phyloP scores from a whole-genome alignment of 192 early-diverging fungal species.

The Thoreauomyces humboldtii region DNA sequence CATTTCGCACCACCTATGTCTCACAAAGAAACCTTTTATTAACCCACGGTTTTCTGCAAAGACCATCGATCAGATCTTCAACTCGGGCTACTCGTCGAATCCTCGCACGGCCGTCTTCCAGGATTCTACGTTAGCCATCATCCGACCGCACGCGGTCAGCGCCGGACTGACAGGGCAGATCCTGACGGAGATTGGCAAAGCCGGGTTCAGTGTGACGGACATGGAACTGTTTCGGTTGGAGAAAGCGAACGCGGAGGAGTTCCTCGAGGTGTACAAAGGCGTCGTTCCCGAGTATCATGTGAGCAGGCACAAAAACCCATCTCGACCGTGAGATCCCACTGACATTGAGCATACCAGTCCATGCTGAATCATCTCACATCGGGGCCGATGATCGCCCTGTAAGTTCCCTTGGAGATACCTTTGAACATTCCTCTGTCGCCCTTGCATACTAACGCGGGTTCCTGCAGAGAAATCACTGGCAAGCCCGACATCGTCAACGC shows the following conservation, averaged over 20 bases:
- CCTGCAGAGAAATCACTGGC: constrained; percentile 24
- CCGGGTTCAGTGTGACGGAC: constrained; percentile 47
- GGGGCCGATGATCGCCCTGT: constrained; percentile 52
- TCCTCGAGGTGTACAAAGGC: constrained; percentile 61
- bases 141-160: constrained; percentile 54
- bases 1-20: no score
- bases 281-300: constrained; percentile 59
- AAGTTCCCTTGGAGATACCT: no score
- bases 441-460: background rate
- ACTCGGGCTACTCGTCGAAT: background rate
- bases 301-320: background rate
- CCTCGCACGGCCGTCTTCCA: constrained; percentile 42
- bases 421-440: background rate
- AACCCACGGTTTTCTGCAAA: no score
- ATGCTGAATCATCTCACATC: constrained; percentile 54
- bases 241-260: constrained; percentile 53
- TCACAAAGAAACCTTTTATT: no score
- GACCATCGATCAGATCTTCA: constrained; percentile 26
- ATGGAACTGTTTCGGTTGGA: constrained; percentile 50
- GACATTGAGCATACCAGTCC: constrained; percentile 21
- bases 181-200: constrained; percentile 32
- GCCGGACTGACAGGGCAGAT: constrained; percentile 45
- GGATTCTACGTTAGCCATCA: constrained; percentile 48
- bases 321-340: background rate
- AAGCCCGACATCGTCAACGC: constrained; percentile 35